Percentiles rank a stretch among this genome's conserved stretches.
phyloP scores from a whole-genome alignment of 208 protist species.

The Trypanosoma caninum region DNA sequence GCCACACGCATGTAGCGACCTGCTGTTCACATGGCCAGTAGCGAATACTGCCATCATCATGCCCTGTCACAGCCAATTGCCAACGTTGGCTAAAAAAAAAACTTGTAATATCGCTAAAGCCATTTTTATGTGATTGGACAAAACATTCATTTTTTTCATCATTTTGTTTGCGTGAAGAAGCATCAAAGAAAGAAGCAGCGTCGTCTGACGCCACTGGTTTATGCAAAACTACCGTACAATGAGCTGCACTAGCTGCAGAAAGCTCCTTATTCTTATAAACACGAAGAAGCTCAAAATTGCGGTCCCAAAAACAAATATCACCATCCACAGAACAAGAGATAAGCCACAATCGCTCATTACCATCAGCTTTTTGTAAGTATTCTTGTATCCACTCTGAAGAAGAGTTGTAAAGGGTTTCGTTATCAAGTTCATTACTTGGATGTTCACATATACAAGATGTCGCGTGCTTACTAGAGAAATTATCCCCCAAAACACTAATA shows the following conservation, averaged over 20 bases:
- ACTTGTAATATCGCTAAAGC: slow-evolving; percentile 25
- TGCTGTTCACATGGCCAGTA: slow-evolving; percentile 34
- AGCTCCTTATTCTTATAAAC: neutral
- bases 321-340: slow-evolving; percentile 17
- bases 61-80: slow-evolving; percentile 34
- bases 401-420: neutral
- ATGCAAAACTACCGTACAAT: slow-evolving; percentile 5
- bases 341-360: neutral
- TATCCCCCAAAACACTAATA: too few species aligned
- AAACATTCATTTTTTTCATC: neutral
- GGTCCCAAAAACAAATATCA: slow-evolving; percentile 13
- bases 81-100: slow-evolving; percentile 28
- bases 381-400: neutral
- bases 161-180: neutral
- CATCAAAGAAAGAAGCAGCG: slow-evolving; percentile 1
- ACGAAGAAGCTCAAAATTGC: slow-evolving; percentile 5
- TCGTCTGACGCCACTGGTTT: neutral
- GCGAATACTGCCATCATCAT: slow-evolving; percentile 39
- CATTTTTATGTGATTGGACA: slow-evolving; percentile 3
- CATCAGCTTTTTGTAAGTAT: neutral
- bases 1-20: slow-evolving; percentile 24
- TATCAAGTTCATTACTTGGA: too few species aligned
- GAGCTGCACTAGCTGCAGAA: neutral
- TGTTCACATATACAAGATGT: too few species aligned
- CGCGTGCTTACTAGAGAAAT: too few species aligned